Conservation (phyloP, 768 basidiomycete species). For the Russula abietina region DNA sequence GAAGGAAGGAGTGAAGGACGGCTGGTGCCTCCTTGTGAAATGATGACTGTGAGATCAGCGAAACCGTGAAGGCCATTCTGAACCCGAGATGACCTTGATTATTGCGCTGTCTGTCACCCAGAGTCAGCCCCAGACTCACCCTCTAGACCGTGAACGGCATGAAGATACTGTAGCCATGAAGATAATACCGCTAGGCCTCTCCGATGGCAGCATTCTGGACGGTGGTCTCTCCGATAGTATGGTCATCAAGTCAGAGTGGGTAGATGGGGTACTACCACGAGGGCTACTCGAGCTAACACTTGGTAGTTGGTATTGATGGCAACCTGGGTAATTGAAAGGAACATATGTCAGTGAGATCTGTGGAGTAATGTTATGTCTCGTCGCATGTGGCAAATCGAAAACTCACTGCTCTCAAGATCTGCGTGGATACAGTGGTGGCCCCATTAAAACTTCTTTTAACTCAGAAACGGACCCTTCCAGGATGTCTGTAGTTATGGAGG, state of each 20-base stretch:
- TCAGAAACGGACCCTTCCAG: slow-evolving; percentile 28
- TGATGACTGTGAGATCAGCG: slow-evolving; percentile 30
- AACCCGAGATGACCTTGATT: slow-evolving; percentile 62
- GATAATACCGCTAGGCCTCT: slow-evolving; percentile 37
- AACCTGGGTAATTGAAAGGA: slow-evolving; percentile 31
- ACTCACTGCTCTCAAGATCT: too few relatives aligned
- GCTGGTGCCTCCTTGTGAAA: slow-evolving; percentile 23
- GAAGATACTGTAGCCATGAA: slow-evolving; percentile 48
- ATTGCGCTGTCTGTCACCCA: slow-evolving; percentile 62
- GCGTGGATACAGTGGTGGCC: slow-evolving; percentile 49
- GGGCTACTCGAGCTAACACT: slow-evolving; percentile 50
- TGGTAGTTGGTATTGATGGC: slow-evolving; percentile 37
- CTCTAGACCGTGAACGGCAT: slow-evolving; percentile 68
- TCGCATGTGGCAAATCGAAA: background rate
- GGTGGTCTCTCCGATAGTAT: slow-evolving; percentile 32
- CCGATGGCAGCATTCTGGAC: slow-evolving; percentile 26
- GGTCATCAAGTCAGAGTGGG: slow-evolving; percentile 43
- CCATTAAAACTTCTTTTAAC: slow-evolving; percentile 42
- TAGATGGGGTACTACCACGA: slow-evolving; percentile 42
- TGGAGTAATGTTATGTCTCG: slow-evolving; percentile 10
- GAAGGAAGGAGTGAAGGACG: background rate
- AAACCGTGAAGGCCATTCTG: slow-evolving; percentile 63
- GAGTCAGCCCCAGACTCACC: too few relatives aligned
- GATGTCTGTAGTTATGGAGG: slow-evolving; percentile 32
- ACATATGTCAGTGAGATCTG: slow-evolving; percentile 32